phyloP scores from a whole-genome alignment of 306 rosid genomes.

The Ammopiptanthus mongolicus region DNA sequence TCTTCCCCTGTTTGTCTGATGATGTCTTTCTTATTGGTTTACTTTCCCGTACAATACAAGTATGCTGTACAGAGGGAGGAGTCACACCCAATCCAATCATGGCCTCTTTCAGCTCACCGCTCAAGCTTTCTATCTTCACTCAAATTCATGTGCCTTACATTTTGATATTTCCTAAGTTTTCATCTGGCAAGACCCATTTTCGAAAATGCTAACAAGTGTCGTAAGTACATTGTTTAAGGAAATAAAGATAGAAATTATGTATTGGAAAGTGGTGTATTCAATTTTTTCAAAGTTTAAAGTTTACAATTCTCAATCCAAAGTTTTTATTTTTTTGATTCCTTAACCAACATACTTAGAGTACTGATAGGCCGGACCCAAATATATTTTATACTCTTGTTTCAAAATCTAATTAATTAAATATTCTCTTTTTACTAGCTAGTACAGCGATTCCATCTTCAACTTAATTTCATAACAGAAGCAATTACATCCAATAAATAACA shows the following conservation, averaged over 20 bases:
- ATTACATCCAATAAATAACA: not conserved
- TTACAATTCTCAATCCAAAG: too few species aligned
- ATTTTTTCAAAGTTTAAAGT: too few species aligned
- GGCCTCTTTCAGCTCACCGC: too few species aligned
- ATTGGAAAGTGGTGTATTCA: too few species aligned
- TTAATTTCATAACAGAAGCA: not conserved
- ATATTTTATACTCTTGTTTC: not conserved
- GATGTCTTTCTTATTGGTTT: slow-evolving; percentile 39
- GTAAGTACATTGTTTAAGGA: too few species aligned
- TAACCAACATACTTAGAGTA: too few species aligned
- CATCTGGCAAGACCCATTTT: too few species aligned
- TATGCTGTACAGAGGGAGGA: slow-evolving; percentile 10
- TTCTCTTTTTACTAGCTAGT: not conserved
- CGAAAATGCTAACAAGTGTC: slow-evolving; percentile 9
- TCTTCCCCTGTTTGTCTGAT: not conserved
- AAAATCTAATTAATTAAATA: not conserved
- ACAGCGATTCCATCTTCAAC: not conserved
- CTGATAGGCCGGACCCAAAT: too few species aligned
- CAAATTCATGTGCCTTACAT: not conserved
- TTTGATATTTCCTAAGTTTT: not conserved
- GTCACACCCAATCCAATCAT: slow-evolving; percentile 29
- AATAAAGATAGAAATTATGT: too few species aligned
- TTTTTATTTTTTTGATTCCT: too few species aligned
- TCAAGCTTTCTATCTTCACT: not conserved
- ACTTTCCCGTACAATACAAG: slow-evolving; percentile 30